Conservation (phyloP, 78 protist species). For the Pelomyxa schiedti region DNA sequence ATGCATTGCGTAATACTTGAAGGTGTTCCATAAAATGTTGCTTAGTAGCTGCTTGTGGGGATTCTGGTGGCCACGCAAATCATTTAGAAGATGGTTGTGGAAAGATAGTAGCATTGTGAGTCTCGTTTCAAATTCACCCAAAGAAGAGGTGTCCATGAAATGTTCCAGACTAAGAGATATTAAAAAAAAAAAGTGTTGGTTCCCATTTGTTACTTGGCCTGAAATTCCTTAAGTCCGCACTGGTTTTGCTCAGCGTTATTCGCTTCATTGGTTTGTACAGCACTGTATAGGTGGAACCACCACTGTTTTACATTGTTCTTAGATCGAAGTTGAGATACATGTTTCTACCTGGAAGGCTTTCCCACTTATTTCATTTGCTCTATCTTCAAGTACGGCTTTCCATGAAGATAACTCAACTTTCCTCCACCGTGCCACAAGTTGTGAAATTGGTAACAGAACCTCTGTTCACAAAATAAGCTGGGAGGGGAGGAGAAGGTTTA, state of each 20-base stretch:
- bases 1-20: constrained; percentile 29
- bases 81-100: constrained; percentile 7
- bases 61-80: neutral
- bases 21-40: constrained; percentile 9
- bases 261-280: no score
- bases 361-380: constrained; percentile 17
- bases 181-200: no score
- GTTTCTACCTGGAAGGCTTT: constrained; percentile 12
- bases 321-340: neutral
- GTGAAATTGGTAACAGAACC: neutral
- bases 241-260: no score
- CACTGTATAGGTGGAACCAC: constrained; percentile 34
- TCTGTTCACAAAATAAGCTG: neutral
- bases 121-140: constrained; percentile 55
- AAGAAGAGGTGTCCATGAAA: constrained; percentile 17
- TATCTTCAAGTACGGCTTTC: constrained; percentile 46
- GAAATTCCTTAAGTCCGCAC: no score
- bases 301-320: neutral
- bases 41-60: constrained; percentile 9
- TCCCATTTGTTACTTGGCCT: no score
- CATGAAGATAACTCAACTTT: constrained; percentile 59
- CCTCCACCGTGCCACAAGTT: constrained; percentile 65
- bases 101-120: constrained; percentile 27
- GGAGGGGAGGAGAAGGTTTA: constrained; percentile 2
- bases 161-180: no score